Conservation (phyloP, 805 yeast genomes). For the Zygotorulaspora florentina region DNA sequence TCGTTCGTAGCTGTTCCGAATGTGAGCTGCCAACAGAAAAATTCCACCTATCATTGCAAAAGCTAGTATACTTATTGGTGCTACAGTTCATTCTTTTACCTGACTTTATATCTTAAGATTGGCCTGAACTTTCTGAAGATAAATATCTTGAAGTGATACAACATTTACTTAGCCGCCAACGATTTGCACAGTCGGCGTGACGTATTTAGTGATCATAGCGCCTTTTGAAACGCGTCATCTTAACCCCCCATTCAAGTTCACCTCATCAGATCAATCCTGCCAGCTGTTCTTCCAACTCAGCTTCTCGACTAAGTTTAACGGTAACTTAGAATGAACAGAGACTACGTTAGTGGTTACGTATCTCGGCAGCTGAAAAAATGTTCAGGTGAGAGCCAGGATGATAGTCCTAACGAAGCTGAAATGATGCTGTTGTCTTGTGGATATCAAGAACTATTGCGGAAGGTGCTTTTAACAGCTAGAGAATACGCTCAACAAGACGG, state of each 20-base stretch:
- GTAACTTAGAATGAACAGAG: not conserved
- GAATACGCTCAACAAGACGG: slow-evolving; percentile 39
- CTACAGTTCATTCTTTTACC: too few relatives aligned
- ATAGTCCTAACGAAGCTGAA: slow-evolving; percentile 13
- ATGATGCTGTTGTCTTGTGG: slow-evolving; percentile 13
- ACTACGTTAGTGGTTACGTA: slow-evolving; percentile 7
- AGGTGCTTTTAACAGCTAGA: slow-evolving; percentile 39
- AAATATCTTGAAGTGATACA: too few relatives aligned
- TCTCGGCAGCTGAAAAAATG: slow-evolving; percentile 9
- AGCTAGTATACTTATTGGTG: too few relatives aligned
- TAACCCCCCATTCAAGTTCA: not conserved
- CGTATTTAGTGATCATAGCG: too few relatives aligned
- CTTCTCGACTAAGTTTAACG: not conserved
- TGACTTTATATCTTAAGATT: too few relatives aligned
- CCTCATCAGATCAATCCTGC: not conserved
- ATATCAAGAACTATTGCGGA: slow-evolving; percentile 15
- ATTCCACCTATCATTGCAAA: too few relatives aligned
- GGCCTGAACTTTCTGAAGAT: too few relatives aligned
- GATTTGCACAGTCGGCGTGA: too few relatives aligned
- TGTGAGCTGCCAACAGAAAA: too few relatives aligned
- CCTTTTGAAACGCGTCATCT: too few relatives aligned
- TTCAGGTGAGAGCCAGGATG: slow-evolving; percentile 3
- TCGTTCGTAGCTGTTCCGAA: not conserved
- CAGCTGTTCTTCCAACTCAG: not conserved
- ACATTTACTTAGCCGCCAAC: too few relatives aligned